Conservation (phyloP, 805 yeast genomes). For the Starmera dryadoides region DNA sequence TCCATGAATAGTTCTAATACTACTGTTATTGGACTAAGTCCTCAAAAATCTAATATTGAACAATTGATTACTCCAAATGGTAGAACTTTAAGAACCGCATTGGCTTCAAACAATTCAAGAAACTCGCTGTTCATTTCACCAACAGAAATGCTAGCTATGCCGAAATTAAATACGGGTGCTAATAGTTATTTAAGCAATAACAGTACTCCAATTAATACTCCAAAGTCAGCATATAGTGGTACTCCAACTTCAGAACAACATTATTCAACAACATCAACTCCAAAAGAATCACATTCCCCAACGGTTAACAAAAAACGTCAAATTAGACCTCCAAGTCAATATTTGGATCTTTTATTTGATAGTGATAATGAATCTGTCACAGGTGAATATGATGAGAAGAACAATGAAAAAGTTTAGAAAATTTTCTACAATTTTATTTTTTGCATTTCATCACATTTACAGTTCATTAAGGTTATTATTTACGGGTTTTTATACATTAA, state of each 20-base stretch:
- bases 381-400: conserved; percentile 3
- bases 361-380: conserved; percentile 9
- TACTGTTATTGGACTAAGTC: conserved; percentile 18
- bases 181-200: conserved; percentile 3
- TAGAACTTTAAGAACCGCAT: conserved; percentile 18
- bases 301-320: conserved; percentile 4
- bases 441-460: not conserved
- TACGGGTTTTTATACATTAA: too few relatives aligned
- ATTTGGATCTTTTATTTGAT: conserved; percentile 37
- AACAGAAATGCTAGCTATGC: conserved; percentile 30
- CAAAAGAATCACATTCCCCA: not conserved
- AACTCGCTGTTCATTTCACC: conserved; percentile 48
- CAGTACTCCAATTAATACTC: conserved; percentile 19
- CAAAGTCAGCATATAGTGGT: conserved; percentile 6
- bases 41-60: conserved; percentile 13
- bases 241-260: not conserved
- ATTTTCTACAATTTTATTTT: too few relatives aligned
- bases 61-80: conserved; percentile 11
- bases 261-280: not conserved
- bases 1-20: conserved; percentile 25
- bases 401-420: conserved; percentile 12
- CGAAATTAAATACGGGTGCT: conserved; percentile 9
- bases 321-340: conserved; percentile 41
- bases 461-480: too few relatives aligned
- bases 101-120: conserved; percentile 20